phyloP scores from a whole-genome alignment of 495 filamentous ascomycete genomes.

The Aspergillus homomorphus region DNA sequence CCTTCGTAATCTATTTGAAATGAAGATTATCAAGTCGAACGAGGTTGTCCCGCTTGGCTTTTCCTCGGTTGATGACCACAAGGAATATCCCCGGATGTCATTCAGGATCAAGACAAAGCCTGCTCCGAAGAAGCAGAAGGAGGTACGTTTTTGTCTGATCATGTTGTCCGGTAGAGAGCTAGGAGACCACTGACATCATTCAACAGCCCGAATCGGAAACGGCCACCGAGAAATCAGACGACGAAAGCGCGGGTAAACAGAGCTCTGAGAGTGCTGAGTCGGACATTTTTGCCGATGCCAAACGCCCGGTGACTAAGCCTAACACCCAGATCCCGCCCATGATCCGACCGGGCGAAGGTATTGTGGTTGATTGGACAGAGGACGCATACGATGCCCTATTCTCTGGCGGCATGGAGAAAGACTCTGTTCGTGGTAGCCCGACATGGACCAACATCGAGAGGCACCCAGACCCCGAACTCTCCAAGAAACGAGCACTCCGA shows the following conservation, averaged over 20 bases:
- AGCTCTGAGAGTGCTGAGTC: conserved; percentile 22
- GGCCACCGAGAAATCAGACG: conserved; percentile 8
- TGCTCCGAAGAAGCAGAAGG: conserved; percentile 7
- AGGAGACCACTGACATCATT: background rate
- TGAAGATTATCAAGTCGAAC: conserved; percentile 55
- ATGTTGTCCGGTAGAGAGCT: background rate
- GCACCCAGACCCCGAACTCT: conserved; percentile 65
- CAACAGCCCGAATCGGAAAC: background rate
- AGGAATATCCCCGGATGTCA: conserved; percentile 53
- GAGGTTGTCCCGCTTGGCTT: conserved; percentile 63
- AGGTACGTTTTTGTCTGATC: conserved; percentile 14
- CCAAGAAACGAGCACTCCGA: conserved; percentile 56
- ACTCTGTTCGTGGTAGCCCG: conserved; percentile 48
- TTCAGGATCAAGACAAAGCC: conserved; percentile 41
- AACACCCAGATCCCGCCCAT: conserved; percentile 55
- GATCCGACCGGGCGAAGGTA: conserved; percentile 71
- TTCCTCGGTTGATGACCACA: conserved; percentile 54
- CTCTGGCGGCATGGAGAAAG: conserved; percentile 42
- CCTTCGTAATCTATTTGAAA: conserved; percentile 67
- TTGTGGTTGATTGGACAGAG: conserved; percentile 79
- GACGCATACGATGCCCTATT: conserved; percentile 69
- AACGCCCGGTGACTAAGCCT: conserved; percentile 18
- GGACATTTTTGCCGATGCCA: conserved; percentile 21
- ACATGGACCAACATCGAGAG: conserved; percentile 51
- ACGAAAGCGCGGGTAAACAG: conserved; percentile 16